Conservation (phyloP, 1,284 basidiomycete species). For the Cryptococcus sp. region DNA sequence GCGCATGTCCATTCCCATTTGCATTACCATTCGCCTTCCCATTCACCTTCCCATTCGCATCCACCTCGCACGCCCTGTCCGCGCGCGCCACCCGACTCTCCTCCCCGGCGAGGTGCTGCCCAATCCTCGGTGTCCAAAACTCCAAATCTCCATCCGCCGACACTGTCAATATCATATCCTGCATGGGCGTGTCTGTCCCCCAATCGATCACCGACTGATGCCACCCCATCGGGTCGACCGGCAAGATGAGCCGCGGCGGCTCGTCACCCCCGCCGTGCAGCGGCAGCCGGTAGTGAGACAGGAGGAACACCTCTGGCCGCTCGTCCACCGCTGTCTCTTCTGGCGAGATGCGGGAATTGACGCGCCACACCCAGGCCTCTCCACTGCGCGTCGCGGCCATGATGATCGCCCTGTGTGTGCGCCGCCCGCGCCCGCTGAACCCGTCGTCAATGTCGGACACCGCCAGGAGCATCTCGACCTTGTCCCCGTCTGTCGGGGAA, state of each 20-base stretch:
- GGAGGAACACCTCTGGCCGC: slow-evolving; percentile 27
- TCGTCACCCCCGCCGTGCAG: slow-evolving; percentile 14
- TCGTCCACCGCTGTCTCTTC: slow-evolving; percentile 15
- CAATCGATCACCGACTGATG: slow-evolving; percentile 52
- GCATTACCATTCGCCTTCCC: not conserved
- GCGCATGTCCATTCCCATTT: not conserved
- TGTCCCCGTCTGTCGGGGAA: slow-evolving; percentile 27
- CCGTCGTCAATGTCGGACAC: slow-evolving; percentile 51
- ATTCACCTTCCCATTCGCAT: slow-evolving; percentile 1
- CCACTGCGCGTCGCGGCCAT: slow-evolving; percentile 39
- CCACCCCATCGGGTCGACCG: slow-evolving; percentile 91
- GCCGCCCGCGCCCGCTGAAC: slow-evolving; percentile 26
- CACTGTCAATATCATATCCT: slow-evolving; percentile 74
- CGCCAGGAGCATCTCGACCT: slow-evolving; percentile 41
- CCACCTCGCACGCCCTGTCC: slow-evolving; percentile 11
- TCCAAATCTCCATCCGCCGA: slow-evolving; percentile 68
- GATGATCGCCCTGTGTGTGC: slow-evolving; percentile 41
- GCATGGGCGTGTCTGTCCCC: slow-evolving; percentile 44
- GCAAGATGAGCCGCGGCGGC: slow-evolving; percentile 52
- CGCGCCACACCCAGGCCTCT: slow-evolving; percentile 46
- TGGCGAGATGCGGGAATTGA: slow-evolving; percentile 24
- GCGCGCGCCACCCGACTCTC: slow-evolving; percentile 2
- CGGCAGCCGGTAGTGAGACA: slow-evolving; percentile 38
- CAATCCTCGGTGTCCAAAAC: slow-evolving; percentile 70
- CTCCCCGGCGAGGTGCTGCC: slow-evolving; percentile 34